A percentile compares a stretch with the other conserved stretches of the same genome.
phyloP scores from a whole-genome alignment of 768 basidiomycete genomes.

The Filobasidium wieringae region DNA sequence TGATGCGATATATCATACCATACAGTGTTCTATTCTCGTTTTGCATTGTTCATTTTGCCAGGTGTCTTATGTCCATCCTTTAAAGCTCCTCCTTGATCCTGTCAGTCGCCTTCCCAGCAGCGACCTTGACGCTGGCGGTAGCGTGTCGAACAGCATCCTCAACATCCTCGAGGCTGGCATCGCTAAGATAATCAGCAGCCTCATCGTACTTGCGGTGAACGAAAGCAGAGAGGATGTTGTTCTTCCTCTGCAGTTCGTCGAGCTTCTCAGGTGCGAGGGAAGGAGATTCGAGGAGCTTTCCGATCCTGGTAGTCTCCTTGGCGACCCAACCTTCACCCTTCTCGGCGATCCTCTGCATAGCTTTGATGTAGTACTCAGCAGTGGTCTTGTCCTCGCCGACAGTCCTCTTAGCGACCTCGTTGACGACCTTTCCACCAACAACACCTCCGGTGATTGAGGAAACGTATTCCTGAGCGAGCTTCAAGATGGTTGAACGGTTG shows the following conservation, averaged over 20 bases:
- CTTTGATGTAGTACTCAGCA: constrained; percentile 68
- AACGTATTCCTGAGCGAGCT: constrained; percentile 47
- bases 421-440: constrained; percentile 38
- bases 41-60: no score
- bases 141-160: constrained; percentile 26
- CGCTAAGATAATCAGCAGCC: constrained; percentile 13
- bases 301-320: constrained; percentile 72
- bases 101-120: constrained; percentile 38
- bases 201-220: constrained; percentile 25
- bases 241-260: constrained; percentile 86
- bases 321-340: constrained; percentile 62
- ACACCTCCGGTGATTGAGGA: constrained; percentile 10
- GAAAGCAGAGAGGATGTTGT: constrained; percentile 52
- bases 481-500: constrained; percentile 52
- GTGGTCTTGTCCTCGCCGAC: constrained; percentile 3
- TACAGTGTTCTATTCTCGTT: no score
- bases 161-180: constrained; percentile 17
- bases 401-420: constrained; percentile 38
- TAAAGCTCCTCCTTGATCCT: constrained; percentile 25
- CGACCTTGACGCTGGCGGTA: constrained; percentile 38
- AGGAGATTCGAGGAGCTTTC: constrained; percentile 64
- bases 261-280: constrained; percentile 64
- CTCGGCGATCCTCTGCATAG: constrained; percentile 75
- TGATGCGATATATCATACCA: no score
- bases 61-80: no score